Evolutionary conservation across 2,329 filamentous ascomycete genomes (phyloP), one percentile per base, ranked within the genome.

Genomic region (Chaetoscypha palmicola): DNA sequence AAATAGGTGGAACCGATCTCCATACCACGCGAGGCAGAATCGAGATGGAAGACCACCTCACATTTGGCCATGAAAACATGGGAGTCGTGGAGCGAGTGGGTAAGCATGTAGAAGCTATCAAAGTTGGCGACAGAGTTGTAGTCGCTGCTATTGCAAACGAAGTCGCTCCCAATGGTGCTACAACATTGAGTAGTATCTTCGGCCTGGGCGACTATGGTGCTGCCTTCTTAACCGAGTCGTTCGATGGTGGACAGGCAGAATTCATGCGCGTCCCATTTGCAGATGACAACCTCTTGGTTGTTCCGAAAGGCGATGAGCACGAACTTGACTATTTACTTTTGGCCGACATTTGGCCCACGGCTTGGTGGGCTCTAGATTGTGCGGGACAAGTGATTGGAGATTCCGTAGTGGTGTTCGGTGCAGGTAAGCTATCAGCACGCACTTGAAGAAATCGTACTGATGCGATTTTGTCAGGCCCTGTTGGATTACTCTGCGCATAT

Each of bases 241-340:
- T 28, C 5, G 22, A 86, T 1, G 87, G 88, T 37, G 87, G 86
- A 0, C 88, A 94, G 64, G 83, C 87, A 2, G 87, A 94, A 64
- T 94, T 86, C 57, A 81, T 89, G 1, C 77, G 86, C 5, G 86
- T 94, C 7, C 86, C 88, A 0, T 75, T 81, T 22, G 88, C 79
- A 12, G 83, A 90, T 54, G 79, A 86, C 48, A 94, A 92, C 59
- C 68, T 94, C n/a, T 70, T 94, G 7, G 76, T 80, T 53, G 76
- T 94, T 3, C 87, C 88, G 0, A 79, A 19, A 2, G 47, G 45
- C 9, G 38, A 37, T 9, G 40, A 47, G 4, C 35, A 47, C 33
- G 49, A 52, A 26, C 32, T 54, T 23, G 57, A 60, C 48, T 62
- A 59, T 34, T 46, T 63, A 11, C 24, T 59, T n/a, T 17, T 61